A percentile compares a stretch with the other conserved stretches of the same genome.
These are phyloP conservation scores for Apiotrichum montevideense DNA, from an alignment of 1,284 basidiomycete genomes.

Conservation along the genomic window DNA sequence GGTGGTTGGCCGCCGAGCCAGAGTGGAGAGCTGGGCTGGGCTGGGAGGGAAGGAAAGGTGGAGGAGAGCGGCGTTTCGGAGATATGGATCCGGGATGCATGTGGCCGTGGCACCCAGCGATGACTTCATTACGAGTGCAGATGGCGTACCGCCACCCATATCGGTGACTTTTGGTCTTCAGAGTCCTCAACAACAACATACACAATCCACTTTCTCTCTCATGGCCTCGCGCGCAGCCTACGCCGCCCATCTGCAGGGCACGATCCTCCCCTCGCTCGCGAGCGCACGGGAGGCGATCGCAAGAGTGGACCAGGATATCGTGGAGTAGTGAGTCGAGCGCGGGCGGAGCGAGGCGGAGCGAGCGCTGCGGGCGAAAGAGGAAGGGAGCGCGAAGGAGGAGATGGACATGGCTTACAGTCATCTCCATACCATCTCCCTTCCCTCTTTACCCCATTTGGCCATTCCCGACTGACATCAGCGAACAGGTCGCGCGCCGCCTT, in stretches of 20 bases:
- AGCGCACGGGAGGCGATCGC: slow-evolving; percentile 14
- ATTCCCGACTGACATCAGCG: slow-evolving; percentile 8
- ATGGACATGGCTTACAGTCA: too few species aligned
- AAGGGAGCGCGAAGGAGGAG: neutral
- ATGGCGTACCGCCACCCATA: too few species aligned
- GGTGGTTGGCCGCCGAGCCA: neutral
- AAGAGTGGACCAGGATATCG: slow-evolving; percentile 19
- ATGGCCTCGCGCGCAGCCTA: slow-evolving; percentile 9
- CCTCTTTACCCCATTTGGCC: neutral
- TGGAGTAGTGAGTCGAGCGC: slow-evolving; percentile 23
- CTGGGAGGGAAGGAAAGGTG: too few species aligned
- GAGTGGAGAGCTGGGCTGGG: too few species aligned
- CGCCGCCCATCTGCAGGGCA: slow-evolving; percentile 11
- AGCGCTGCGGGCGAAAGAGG: too few species aligned
- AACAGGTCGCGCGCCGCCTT: slow-evolving; percentile 18
- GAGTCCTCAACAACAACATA: too few species aligned
- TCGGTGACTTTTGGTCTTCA: too few species aligned
- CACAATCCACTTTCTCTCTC: neutral
- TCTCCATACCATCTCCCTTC: neutral
- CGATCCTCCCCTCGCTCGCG: slow-evolving; percentile 18
- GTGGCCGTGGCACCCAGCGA: neutral
- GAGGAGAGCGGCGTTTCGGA: too few species aligned
- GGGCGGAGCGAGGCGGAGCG: too few species aligned
- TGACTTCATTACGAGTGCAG: neutral
- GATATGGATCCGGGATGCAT: neutral